Evolutionary conservation across 768 basidiomycete genomes (phyloP), one percentile per base, ranked within the genome.

Genomic region (Lactarius akahatsu): DNA sequence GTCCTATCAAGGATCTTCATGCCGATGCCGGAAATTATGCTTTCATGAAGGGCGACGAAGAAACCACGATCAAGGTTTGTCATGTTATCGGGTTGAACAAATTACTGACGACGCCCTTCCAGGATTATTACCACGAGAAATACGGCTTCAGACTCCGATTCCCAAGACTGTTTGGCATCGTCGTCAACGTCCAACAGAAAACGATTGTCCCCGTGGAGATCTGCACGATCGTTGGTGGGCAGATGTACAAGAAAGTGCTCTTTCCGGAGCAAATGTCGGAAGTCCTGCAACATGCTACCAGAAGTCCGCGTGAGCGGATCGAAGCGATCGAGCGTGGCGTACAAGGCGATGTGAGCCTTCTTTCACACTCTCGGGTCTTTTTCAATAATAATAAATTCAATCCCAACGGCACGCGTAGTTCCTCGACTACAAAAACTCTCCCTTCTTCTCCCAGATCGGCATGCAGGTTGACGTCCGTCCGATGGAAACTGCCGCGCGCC

Each of bases 171-270:
- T 69, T 69, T 40, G 69, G 67, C 30, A 64, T 70, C n/a, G 43
- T 59, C 56, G 62, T 70, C 26, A 68, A 69, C 26, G 52, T 61
- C 0, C 59, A 69, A 8, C 45, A 57, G 0, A 52, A 64, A 26
- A 58, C 32, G 3, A 63, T 71, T 23, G 40, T 69, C 9, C 70
- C 70, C 23, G 70, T 55, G 0, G 70, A 71, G 52, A 60, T 69
- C 9, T 71, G 70, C 34, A 66, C 65, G 28, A 71, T 71, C 18
- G 62, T 57, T 4, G 63, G 58, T 20, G 70, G 70, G 23, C 70
- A 71, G 57, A 61, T 69, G 62, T 69, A 54, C 41, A 71, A 71
- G 52, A 69, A 71, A 26, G 57, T 58, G 34, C 55, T 71, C 18
- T 47, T 60, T 41, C 64, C 64, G 6, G 61, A 65, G 9, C 60